These are phyloP conservation scores for Luffa acutangula DNA, from an alignment of 306 rosid species.

Conservation along the genomic window DNA sequence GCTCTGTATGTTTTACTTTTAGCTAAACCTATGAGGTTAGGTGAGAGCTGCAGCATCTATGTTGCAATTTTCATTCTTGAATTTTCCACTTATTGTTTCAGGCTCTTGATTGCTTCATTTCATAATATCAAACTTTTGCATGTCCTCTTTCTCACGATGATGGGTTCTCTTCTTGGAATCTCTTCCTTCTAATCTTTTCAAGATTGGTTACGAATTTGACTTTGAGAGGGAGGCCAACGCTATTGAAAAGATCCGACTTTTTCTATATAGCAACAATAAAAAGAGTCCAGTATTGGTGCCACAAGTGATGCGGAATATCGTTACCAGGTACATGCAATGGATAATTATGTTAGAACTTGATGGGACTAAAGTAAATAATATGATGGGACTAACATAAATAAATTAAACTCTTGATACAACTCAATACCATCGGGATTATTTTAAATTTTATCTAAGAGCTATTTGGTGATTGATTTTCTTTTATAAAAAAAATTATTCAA, in stretches of 20 bases:
- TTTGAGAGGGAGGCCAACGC: constrained; percentile 80
- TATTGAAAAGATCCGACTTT: constrained; percentile 58
- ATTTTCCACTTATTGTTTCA: not conserved
- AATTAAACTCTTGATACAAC: not conserved
- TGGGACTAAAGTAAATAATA: not conserved
- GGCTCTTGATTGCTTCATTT: constrained; percentile 4
- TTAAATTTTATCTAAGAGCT: not conserved
- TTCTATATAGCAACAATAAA: constrained; percentile 56
- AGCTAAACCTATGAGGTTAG: not conserved
- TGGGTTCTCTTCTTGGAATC: constrained; percentile 18
- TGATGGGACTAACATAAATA: not conserved
- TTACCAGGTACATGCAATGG: constrained; percentile 47
- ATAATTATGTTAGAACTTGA: not conserved
- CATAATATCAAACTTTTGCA: constrained; percentile 5
- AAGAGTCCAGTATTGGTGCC: constrained; percentile 82
- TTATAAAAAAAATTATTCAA: not conserved
- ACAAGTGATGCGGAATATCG: constrained; percentile 43
- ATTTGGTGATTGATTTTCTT: not conserved
- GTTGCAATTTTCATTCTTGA: not conserved
- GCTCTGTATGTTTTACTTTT: not conserved
- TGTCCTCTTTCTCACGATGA: not conserved
- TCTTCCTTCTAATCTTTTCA: constrained; percentile 20
- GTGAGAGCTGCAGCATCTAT: not conserved
- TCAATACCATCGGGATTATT: not conserved
- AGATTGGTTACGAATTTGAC: constrained; percentile 97